Conservation (phyloP, 495 filamentous ascomycete species). For the Neohortaea acidophila region DNA sequence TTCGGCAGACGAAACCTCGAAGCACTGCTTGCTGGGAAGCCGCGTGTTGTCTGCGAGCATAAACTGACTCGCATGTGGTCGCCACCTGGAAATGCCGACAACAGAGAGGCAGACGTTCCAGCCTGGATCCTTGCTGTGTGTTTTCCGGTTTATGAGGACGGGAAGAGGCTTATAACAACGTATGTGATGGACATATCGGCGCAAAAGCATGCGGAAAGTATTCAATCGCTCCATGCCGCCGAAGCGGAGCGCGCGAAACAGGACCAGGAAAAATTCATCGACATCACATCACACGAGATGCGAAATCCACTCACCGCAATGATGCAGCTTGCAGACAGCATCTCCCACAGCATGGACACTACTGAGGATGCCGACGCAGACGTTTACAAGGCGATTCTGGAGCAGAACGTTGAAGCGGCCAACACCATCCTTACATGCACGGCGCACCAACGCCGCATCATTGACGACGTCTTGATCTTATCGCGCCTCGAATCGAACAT, state of each 20-base stretch:
- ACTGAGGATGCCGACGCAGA: background rate
- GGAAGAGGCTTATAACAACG: conserved; percentile 8
- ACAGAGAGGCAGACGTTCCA: background rate
- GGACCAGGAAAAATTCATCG: conserved; percentile 22
- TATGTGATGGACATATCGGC: conserved; percentile 10
- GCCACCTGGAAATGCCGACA: background rate
- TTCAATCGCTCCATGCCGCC: conserved; percentile 15
- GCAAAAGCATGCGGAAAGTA: conserved; percentile 14
- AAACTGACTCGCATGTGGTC: background rate
- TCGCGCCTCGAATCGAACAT: conserved; percentile 23
- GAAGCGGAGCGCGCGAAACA: conserved; percentile 17
- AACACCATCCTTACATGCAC: conserved; percentile 20
- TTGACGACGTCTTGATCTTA: conserved; percentile 22
- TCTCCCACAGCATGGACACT: background rate
- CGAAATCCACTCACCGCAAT: conserved; percentile 22
- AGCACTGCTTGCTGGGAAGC: background rate
- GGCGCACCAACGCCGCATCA: conserved; percentile 20
- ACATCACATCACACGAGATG: conserved; percentile 23
- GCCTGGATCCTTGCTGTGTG: background rate
- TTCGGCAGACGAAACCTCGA: background rate
- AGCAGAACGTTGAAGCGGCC: conserved; percentile 14
- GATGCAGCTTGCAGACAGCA: conserved; percentile 21
- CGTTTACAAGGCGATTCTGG: conserved; percentile 2
- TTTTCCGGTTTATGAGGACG: conserved; percentile 6
- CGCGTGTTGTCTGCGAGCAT: background rate